Conservation (phyloP, 805 yeast genomes). For the Wickerhamiella azyma region DNA sequence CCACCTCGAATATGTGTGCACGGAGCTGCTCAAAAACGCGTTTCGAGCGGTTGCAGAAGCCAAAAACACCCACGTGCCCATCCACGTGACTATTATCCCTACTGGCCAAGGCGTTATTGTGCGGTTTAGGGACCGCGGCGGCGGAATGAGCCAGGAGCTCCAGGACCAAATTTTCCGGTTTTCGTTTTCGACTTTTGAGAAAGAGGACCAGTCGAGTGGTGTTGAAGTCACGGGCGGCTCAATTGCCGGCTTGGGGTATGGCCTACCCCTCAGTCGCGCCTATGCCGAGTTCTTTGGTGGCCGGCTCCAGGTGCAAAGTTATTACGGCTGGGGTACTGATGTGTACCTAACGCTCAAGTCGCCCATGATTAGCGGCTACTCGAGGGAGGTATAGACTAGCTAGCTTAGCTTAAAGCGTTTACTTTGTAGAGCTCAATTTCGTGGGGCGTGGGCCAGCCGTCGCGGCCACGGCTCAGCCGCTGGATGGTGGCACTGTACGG, state of each 20-base stretch:
- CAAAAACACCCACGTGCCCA: conserved; percentile 26
- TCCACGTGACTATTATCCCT: conserved; percentile 36
- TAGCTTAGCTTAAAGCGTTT: neutral
- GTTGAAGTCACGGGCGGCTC: conserved; percentile 56
- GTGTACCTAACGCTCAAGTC: conserved; percentile 38
- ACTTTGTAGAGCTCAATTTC: conserved; percentile 17
- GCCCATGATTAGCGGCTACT: conserved; percentile 17
- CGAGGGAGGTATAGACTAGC: conserved; percentile 8
- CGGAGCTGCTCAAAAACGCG: conserved; percentile 77
- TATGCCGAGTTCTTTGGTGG: conserved; percentile 67
- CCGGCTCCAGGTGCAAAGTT: conserved; percentile 49
- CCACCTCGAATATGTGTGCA: conserved; percentile 76
- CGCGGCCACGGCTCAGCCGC: conserved; percentile 16
- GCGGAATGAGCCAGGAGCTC: conserved; percentile 63
- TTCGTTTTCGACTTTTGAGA: conserved; percentile 68
- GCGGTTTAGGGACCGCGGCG: conserved; percentile 74
- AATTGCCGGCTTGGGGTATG: conserved; percentile 94
- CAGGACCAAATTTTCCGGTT: conserved; percentile 66
- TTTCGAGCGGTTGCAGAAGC: conserved; percentile 79
- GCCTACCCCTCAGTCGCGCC: conserved; percentile 70
- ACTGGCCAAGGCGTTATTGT: conserved; percentile 44
- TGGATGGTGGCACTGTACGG: conserved; percentile 22
- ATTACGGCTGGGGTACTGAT: conserved; percentile 69
- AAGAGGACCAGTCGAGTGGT: conserved; percentile 41
- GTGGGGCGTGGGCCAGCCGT: conserved; percentile 22